Percentiles rank a stretch among this genome's conserved stretches.
phyloP scores from a whole-genome alignment of 116 monocot genomes.

The Phalaenopsis hybrid region DNA sequence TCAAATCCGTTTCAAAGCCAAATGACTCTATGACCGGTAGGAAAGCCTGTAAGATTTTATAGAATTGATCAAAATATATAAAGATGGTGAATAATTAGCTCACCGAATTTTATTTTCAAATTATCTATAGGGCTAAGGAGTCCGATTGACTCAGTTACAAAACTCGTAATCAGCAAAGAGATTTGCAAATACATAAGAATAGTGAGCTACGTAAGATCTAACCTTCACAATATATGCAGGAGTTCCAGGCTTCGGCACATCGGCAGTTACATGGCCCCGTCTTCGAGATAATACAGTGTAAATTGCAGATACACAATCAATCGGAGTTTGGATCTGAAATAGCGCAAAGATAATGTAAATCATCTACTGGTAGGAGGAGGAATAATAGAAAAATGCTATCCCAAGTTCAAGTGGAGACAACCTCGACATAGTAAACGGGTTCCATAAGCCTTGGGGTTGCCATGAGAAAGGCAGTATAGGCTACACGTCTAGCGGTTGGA shows the following conservation, averaged over 20 bases:
- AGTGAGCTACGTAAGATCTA: not conserved
- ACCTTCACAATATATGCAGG: conserved; percentile 98
- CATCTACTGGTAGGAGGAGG: not conserved
- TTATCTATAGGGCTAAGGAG: too few species aligned
- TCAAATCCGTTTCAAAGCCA: conserved; percentile 96
- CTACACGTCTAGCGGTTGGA: conserved; percentile 90
- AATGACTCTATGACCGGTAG: conserved; percentile 95
- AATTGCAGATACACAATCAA: conserved; percentile 96
- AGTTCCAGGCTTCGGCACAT: conserved; percentile 93
- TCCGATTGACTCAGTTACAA: too few species aligned
- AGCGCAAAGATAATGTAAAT: not conserved
- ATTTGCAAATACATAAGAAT: too few species aligned
- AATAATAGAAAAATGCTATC: not conserved
- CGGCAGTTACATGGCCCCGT: conserved; percentile 92
- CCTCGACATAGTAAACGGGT: conserved; percentile 97
- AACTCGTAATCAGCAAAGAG: too few species aligned
- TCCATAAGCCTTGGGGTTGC: conserved; percentile 97
- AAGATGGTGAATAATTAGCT: too few species aligned
- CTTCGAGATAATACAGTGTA: conserved; percentile 85
- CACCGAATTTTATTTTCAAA: too few species aligned
- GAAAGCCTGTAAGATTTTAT: conserved; percentile 53
- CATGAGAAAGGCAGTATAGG: conserved; percentile 87
- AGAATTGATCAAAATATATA: not conserved
- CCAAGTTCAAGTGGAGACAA: conserved; percentile 13
- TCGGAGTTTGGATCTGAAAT: conserved; percentile 90